Evolutionary conservation across 495 filamentous ascomycete species (phyloP).

Genomic region (Xylaria palmicola): DNA sequence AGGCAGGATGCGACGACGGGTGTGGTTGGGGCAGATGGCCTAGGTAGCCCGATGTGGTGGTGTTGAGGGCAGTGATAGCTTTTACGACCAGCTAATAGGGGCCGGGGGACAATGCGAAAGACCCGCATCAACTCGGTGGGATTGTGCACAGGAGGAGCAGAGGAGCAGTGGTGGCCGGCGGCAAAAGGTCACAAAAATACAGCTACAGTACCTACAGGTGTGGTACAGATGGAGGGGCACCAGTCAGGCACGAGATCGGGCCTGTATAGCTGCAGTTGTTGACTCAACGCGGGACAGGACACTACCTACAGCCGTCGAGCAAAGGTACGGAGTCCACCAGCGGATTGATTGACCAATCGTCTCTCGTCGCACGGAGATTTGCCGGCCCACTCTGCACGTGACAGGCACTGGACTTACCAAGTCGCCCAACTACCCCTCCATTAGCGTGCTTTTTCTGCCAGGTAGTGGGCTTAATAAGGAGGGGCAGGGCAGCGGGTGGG

Average conservation of each 20-base stretch:
- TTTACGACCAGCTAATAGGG: constrained; percentile 7
- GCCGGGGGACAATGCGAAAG: constrained; percentile 3
- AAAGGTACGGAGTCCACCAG: too few relatives aligned
- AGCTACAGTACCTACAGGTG: background rate
- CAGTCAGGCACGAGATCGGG: constrained; percentile 10
- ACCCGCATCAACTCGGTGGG: constrained; percentile 10
- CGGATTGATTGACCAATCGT: too few relatives aligned
- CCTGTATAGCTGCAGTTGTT: background rate
- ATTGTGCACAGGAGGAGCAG: background rate
- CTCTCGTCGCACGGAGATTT: background rate
- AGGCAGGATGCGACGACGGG: background rate
- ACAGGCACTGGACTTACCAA: background rate
- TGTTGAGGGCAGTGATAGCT: background rate
- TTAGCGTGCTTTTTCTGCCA: background rate
- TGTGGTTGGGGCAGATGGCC: background rate
- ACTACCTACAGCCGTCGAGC: background rate
- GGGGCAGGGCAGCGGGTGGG: background rate
- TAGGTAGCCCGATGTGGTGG: background rate
- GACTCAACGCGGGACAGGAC: background rate
- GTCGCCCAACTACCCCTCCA: background rate
- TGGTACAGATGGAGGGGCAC: constrained; percentile 4
- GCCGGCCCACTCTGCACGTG: background rate
- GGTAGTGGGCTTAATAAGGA: constrained; percentile 6
- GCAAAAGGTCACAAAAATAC: background rate
- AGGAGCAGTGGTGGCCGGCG: background rate